A percentile compares a stretch with the other conserved stretches of the same genome.
These are phyloP conservation scores for Aethionema arabicum DNA, from an alignment of 345 rosid genomes.

Conservation along the genomic window DNA sequence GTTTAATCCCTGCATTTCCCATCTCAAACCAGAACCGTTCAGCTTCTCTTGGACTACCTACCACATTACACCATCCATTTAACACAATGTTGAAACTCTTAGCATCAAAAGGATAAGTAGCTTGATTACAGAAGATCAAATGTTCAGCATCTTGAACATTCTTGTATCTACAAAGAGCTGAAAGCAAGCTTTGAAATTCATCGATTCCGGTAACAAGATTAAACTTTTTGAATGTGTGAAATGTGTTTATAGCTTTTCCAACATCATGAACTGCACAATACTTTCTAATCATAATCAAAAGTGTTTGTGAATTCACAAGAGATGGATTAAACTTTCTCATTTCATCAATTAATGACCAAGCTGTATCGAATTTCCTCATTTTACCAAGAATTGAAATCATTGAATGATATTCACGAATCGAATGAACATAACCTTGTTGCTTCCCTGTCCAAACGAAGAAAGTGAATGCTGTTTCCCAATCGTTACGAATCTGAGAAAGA, in stretches of 20 bases:
- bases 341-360: conserved; percentile 85
- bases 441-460: conserved; percentile 85
- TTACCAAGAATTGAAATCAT: conserved; percentile 87
- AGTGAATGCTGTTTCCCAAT: conserved; percentile 86
- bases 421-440: conserved; percentile 58
- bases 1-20: conserved; percentile 54
- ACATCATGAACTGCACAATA: conserved; percentile 89
- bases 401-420: conserved; percentile 60
- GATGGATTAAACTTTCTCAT: conserved; percentile 59
- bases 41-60: conserved; percentile 69
- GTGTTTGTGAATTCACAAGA: conserved; percentile 71
- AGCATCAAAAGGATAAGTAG: conserved; percentile 62
- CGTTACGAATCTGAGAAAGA: conserved; percentile 66
- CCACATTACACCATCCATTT: conserved; percentile 86
- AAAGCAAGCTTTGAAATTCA: conserved; percentile 81
- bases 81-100: conserved; percentile 84
- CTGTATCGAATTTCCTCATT: conserved; percentile 88
- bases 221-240: conserved; percentile 66
- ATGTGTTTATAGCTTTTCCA: conserved; percentile 74
- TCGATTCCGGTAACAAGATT: conserved; percentile 63
- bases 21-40: conserved; percentile 90
- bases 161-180: conserved; percentile 93
- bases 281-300: conserved; percentile 80
- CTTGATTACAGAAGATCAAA: conserved; percentile 69
- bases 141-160: conserved; percentile 94